Evolutionary conservation across 208 protist species (phyloP).

Genomic region (Strigomonas culicis): DNA sequence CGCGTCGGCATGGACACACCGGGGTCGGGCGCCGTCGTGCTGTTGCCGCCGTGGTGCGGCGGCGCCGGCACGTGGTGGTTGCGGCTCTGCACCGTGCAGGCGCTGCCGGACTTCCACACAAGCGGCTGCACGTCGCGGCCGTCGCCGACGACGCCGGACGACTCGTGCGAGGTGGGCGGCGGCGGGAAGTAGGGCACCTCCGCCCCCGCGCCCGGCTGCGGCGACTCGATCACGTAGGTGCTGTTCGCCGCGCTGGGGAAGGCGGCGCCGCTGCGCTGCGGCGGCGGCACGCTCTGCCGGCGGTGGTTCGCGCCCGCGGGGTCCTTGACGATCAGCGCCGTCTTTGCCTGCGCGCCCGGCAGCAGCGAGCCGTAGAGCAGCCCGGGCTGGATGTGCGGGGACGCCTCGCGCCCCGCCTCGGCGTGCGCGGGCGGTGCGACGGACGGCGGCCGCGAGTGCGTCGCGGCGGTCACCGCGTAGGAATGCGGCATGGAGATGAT

Average conservation of each 20-base stretch:
- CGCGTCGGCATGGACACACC: neutral
- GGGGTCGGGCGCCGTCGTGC: neutral
- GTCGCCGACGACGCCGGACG: conserved; percentile 21
- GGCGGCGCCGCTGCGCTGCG: conserved; percentile 9
- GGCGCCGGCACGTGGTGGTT: conserved; percentile 14
- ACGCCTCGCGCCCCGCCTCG: neutral
- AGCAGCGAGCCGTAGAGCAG: conserved; percentile 62
- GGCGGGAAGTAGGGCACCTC: neutral
- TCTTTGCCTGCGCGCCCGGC: conserved; percentile 32
- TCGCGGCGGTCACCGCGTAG: neutral
- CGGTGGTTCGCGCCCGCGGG: conserved; percentile 9
- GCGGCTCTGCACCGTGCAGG: conserved; percentile 34
- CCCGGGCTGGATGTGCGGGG: conserved; percentile 31
- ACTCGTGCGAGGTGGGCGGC: conserved; percentile 16
- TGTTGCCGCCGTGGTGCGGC: neutral
- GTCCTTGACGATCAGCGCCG: conserved; percentile 32
- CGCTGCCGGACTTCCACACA: conserved; percentile 62
- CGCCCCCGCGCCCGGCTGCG: neutral
- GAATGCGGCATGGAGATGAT: neutral
- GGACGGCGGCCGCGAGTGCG: conserved; percentile 2
- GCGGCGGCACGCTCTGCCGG: neutral
- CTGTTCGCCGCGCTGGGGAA: neutral
- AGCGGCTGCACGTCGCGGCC: conserved; percentile 33
- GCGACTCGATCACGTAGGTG: conserved; percentile 1
- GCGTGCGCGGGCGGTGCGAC: conserved; percentile 1